Base-by-base conservation (phyloP, 192 early-diverging fungal species). In the Umbelopsis sp. region DNA sequence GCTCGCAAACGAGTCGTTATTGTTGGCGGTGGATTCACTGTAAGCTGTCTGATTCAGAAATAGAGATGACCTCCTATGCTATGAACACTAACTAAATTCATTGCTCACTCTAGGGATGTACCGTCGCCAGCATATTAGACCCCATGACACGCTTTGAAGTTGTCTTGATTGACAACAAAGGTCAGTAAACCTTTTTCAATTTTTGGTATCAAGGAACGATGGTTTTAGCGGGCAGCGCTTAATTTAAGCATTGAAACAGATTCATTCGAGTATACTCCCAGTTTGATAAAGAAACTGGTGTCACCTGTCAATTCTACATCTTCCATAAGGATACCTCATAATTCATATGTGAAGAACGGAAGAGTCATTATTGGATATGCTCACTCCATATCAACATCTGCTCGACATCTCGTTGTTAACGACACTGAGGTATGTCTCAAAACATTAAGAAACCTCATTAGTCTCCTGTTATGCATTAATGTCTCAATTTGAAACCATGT, bases 11-110 rank as follows among this genome's bases (percentile, higher is more conserved):
- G 67, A 34, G 71, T 80, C 16, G 79, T 67, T 20, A 80, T 80
- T 71, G 52, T 80, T 53, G 79, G 79, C 21, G 79, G 79, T 59
- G 79, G 79, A n/a, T 80, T 80, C 41, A 73, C 72, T 38, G 79
- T 80, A 80, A 38, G 71, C 31, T 41, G 9, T 25, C 3, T 36
- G 9, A 50, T 47, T 32, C 29, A 2, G 12, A 21, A 12, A 22
- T 52, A 32, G 9, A 17, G 36, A 29, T 53, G 10, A 50, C n/a
- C 4, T 32, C 51, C 21, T 67, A 2, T 17, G 21, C 25, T 31
- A 6, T 29, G 17, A 26, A 36, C 7, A 31, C 43, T 71, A 24
- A 44, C 51, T 38, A 31, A 25, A 32, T 24, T 36, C 50, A 53
- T 24, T 54, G 21, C 56, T 34, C 36, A 38, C 25, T 68, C 21